phyloP scores from a whole-genome alignment of 768 basidiomycete genomes.

The Arthromyces matolae region DNA sequence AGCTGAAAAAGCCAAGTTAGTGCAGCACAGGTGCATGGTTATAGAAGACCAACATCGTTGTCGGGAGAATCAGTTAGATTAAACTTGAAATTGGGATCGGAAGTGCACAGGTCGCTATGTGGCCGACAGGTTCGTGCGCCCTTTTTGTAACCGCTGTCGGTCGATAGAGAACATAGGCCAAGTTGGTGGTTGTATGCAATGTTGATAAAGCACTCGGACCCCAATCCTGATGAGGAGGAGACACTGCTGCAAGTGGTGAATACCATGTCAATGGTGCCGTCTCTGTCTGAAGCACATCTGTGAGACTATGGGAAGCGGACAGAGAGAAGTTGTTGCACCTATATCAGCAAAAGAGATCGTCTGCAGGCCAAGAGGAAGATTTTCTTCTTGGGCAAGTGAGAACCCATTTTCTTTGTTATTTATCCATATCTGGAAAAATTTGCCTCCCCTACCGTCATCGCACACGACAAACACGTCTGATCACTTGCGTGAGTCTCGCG shows the following conservation, averaged over 20 bases:
- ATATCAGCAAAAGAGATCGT: constrained; percentile 88
- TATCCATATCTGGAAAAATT: constrained; percentile 87
- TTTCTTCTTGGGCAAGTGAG: constrained; percentile 58
- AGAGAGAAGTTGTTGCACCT: constrained; percentile 42
- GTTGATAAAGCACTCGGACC: constrained; percentile 77
- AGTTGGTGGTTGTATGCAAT: constrained; percentile 93
- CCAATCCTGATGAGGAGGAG: constrained; percentile 66
- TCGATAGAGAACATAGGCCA: constrained; percentile 64
- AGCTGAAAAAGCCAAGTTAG: constrained; percentile 35
- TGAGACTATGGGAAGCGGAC: constrained; percentile 2
- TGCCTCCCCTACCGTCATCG: constrained; percentile 51
- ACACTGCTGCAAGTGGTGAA: constrained; percentile 79
- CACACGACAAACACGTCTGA: constrained; percentile 90
- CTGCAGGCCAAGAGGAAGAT: constrained; percentile 73
- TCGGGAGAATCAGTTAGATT: constrained; percentile 49
- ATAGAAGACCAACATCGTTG: constrained; percentile 43
- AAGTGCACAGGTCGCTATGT: constrained; percentile 76
- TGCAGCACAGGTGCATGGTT: not conserved
- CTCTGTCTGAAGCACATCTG: constrained; percentile 58
- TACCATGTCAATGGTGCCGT: constrained; percentile 94
- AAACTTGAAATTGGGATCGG: constrained; percentile 79
- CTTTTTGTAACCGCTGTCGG: constrained; percentile 45
- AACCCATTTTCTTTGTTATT: constrained; percentile 81
- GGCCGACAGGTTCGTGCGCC: constrained; percentile 62
- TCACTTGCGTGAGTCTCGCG: not conserved